Percentiles rank a stretch among this genome's conserved stretches.
Evolutionary conservation across 805 yeast genomes (phyloP).

Genomic region (Novakomyces olei): DNA sequence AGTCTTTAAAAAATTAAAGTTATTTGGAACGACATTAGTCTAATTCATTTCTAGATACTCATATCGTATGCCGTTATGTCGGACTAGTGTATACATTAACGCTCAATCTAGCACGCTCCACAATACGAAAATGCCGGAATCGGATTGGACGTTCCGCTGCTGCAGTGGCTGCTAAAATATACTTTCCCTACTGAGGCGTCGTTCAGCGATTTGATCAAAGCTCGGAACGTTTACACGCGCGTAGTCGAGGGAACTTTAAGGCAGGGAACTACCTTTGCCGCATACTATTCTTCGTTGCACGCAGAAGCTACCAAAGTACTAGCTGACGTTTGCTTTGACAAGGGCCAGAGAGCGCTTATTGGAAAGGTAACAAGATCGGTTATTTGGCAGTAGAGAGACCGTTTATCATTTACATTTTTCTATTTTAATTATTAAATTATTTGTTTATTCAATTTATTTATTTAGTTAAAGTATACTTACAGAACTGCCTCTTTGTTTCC

Average conservation of each 20-base stretch:
- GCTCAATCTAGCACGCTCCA: constrained; percentile 35
- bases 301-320: constrained; percentile 49
- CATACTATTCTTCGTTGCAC: constrained; percentile 81
- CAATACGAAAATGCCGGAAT: constrained; percentile 67
- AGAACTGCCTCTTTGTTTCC: no score
- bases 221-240: constrained; percentile 37
- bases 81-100: neutral
- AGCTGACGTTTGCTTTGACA: constrained; percentile 41
- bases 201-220: constrained; percentile 30
- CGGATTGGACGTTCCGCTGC: constrained; percentile 60
- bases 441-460: no score
- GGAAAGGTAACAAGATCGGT: no score
- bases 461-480: no score
- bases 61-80: neutral
- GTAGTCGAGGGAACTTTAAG: constrained; percentile 48
- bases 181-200: constrained; percentile 78
- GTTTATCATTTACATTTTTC: no score
- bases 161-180: constrained; percentile 73
- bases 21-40: neutral
- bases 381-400: no score
- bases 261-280: constrained; percentile 79
- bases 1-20: constrained; percentile 20
- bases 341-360: constrained; percentile 71
- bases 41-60: neutral
- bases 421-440: no score